Evolutionary conservation across 1,139 yeast species (phyloP).

Genomic region (Yarrowia galli): DNA sequence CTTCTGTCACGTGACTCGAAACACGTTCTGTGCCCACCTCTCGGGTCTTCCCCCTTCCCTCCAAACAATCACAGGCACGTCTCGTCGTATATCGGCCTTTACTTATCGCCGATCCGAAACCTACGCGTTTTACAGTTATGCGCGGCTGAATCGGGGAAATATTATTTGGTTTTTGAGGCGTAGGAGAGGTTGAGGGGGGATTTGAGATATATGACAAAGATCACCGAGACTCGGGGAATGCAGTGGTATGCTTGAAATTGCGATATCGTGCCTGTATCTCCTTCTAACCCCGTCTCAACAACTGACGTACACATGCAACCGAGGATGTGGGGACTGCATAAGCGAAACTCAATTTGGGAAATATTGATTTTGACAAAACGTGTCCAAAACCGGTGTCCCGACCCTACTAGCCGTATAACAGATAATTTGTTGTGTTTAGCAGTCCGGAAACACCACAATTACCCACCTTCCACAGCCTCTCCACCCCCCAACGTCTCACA

Average conservation of each 20-base stretch:
- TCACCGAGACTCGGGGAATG: too few relatives aligned
- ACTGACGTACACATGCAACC: neutral
- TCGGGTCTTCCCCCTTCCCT: too few relatives aligned
- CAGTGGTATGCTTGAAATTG: neutral
- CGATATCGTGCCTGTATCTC: too few relatives aligned
- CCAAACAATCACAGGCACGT: neutral
- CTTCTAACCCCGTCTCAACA: neutral
- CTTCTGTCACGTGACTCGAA: too few relatives aligned
- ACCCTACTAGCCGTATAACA: too few relatives aligned
- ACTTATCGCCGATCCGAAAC: conserved; percentile 1
- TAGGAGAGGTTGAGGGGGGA: neutral
- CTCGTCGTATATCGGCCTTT: conserved; percentile 12
- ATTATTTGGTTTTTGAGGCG: neutral
- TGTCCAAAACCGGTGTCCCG: neutral
- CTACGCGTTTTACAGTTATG: conserved; percentile 5
- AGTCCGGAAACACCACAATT: neutral
- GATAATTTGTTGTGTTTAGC: neutral
- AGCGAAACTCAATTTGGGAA: neutral
- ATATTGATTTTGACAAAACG: neutral
- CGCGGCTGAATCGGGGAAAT: conserved; percentile 2
- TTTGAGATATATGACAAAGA: too few relatives aligned
- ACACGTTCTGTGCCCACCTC: too few relatives aligned
- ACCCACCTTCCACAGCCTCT: too few relatives aligned
- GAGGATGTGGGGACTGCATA: conserved; percentile 3
- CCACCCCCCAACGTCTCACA: neutral